phyloP scores from a whole-genome alignment of 805 yeast genomes.

The Metschnikowia anglica region DNA sequence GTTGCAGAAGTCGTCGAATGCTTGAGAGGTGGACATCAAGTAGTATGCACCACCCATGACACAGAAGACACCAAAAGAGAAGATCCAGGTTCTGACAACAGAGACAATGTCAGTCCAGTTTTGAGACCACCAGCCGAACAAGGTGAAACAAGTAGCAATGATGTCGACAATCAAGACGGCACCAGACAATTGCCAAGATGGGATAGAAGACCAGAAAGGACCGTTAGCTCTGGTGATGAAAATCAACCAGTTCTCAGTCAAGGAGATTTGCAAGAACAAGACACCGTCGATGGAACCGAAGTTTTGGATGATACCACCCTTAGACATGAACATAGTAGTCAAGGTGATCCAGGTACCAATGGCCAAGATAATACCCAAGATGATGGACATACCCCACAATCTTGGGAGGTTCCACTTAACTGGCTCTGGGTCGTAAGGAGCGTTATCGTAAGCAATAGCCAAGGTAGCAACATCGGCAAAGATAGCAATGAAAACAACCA shows the following conservation, averaged over 20 bases:
- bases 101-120: constrained; percentile 96
- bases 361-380: constrained; percentile 84
- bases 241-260: constrained; percentile 96
- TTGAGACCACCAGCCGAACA: constrained; percentile 98
- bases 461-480: constrained; percentile 97
- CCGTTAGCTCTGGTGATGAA: constrained; percentile 96
- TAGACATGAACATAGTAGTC: constrained; percentile 87
- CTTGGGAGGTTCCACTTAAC: constrained; percentile 97
- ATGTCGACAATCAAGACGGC: constrained; percentile 89
- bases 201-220: constrained; percentile 96
- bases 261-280: constrained; percentile 87
- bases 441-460: constrained; percentile 96
- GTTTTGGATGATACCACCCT: constrained; percentile 94
- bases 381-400: constrained; percentile 94
- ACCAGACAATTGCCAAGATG: constrained; percentile 96
- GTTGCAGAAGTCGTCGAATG: constrained; percentile 81
- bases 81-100: constrained; percentile 90
- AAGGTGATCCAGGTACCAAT: constrained; percentile 92
- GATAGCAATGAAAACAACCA: constrained; percentile 94
- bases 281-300: constrained; percentile 94
- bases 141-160: constrained; percentile 86
- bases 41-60: constrained; percentile 95
- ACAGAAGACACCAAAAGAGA: constrained; percentile 97
- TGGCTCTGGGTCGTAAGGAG: constrained; percentile 90
- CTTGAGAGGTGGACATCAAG: constrained; percentile 80